Conservation (phyloP, 1,284 basidiomycete species). For the Rhodotorula sp. region DNA sequence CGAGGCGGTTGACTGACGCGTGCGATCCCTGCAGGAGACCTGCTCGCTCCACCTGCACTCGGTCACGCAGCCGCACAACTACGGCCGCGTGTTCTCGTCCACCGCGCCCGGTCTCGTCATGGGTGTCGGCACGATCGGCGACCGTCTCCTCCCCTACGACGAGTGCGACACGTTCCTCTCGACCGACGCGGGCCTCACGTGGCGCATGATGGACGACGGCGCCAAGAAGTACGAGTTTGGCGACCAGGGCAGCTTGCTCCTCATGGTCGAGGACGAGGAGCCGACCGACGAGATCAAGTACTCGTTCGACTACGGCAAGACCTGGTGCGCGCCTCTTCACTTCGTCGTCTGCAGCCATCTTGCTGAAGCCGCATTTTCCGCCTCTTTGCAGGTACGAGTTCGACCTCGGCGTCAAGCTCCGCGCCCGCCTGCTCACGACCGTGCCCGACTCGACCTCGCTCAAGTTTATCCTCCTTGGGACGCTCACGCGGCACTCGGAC, state of each 20-base stretch:
- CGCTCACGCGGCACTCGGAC: conserved; percentile 60
- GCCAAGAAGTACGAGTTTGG: conserved; percentile 97
- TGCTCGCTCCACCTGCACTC: conserved; percentile 92
- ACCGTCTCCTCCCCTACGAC: conserved; percentile 70
- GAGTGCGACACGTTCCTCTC: conserved; percentile 93
- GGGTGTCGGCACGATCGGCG: conserved; percentile 87
- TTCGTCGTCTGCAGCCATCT: background rate
- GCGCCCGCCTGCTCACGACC: conserved; percentile 75
- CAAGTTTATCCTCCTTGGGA: conserved; percentile 83
- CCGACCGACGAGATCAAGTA: conserved; percentile 72
- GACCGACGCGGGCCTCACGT: conserved; percentile 82
- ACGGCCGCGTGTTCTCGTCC: conserved; percentile 88
- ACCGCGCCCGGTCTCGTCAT: conserved; percentile 91
- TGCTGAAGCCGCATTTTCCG: too few relatives aligned
- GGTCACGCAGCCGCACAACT: conserved; percentile 86
- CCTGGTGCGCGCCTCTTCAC: conserved; percentile 64
- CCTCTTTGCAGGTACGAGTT: conserved; percentile 68
- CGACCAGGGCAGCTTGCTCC: conserved; percentile 78
- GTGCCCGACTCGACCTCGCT: conserved; percentile 90
- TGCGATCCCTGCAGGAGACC: conserved; percentile 47
- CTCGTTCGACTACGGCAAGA: conserved; percentile 79
- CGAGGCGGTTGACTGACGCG: too few relatives aligned
- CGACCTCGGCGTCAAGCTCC: conserved; percentile 69
- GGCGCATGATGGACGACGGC: conserved; percentile 73
- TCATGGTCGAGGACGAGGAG: conserved; percentile 85